Evolutionary conservation across 768 basidiomycete genomes (phyloP).

Genomic region (Leccinum disarticulatum): DNA sequence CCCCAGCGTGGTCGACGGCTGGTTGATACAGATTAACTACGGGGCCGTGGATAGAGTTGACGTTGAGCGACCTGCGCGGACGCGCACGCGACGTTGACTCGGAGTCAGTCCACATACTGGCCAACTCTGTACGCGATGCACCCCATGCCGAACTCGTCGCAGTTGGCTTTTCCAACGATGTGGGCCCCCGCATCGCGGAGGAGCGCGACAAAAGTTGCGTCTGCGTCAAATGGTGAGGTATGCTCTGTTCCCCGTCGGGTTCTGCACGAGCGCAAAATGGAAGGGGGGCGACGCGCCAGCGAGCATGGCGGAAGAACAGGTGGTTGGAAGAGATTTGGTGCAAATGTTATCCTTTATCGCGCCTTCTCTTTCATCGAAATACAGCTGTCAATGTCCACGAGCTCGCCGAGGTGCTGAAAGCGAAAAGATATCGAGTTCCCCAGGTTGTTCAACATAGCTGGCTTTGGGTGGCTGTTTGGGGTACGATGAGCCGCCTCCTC

Average conservation of each 20-base stretch:
- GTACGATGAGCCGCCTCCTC: too few species aligned
- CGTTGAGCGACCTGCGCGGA: constrained; percentile 65
- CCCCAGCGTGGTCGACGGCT: constrained; percentile 12
- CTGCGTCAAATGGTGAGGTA: constrained; percentile 78
- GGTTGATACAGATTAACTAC: constrained; percentile 71
- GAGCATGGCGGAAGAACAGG: constrained; percentile 80
- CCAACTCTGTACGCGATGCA: constrained; percentile 39
- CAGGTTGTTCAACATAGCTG: too few species aligned
- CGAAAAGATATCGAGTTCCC: too few species aligned
- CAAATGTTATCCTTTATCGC: constrained; percentile 90
- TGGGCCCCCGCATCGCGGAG: constrained; percentile 61
- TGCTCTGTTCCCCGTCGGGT: constrained; percentile 52
- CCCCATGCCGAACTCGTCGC: constrained; percentile 99
- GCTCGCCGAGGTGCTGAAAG: too few species aligned
- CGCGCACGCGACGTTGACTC: not conserved
- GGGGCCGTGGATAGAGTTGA: constrained; percentile 70
- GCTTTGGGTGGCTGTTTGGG: too few species aligned
- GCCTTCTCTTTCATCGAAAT: too few species aligned
- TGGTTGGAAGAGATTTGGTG: constrained; percentile 60
- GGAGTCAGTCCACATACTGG: not conserved
- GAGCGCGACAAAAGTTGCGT: constrained; percentile 73
- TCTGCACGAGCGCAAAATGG: not conserved
- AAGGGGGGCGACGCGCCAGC: constrained; percentile 41
- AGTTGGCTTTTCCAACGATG: constrained; percentile 87
- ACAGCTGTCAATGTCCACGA: too few species aligned